Evolutionary conservation across 306 rosid genomes (phyloP).

Genomic region (Fagus crenata): DNA sequence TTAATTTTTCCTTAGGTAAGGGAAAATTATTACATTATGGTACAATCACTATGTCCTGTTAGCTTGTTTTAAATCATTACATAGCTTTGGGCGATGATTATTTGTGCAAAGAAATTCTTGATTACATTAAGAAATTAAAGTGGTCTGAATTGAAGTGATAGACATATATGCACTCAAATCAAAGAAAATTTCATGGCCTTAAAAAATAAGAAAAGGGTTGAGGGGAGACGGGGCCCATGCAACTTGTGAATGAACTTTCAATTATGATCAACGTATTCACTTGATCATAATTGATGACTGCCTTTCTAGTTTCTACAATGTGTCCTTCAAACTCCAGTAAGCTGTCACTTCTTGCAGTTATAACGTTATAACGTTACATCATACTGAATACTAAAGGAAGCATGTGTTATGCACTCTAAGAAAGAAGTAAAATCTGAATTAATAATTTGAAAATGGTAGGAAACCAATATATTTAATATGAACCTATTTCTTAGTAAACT

Average conservation of each 20-base stretch:
- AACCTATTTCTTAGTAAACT: not conserved
- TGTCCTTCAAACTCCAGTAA: not conserved
- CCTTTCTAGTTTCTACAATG: not conserved
- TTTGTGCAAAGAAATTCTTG: not conserved
- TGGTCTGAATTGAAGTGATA: too few species aligned
- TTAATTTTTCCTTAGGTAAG: not conserved
- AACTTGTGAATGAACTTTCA: conserved; percentile 1
- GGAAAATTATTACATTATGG: not conserved
- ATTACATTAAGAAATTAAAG: not conserved
- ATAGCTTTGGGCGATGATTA: not conserved
- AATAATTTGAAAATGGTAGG: not conserved
- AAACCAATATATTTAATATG: not conserved
- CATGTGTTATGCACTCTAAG: not conserved
- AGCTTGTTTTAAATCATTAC: not conserved
- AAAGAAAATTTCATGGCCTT: not conserved
- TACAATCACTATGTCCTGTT: not conserved
- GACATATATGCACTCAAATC: not conserved
- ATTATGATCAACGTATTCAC: not conserved
- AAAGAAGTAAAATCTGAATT: conserved; percentile 1
- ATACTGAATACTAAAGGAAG: not conserved
- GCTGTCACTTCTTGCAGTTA: conserved; percentile 11
- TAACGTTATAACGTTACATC: not conserved
- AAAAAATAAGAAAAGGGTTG: not conserved
- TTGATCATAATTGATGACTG: not conserved
- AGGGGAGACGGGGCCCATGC: not conserved